Base-by-base conservation (phyloP, 345 rosid species). In the Pistacia atlantica region DNA sequence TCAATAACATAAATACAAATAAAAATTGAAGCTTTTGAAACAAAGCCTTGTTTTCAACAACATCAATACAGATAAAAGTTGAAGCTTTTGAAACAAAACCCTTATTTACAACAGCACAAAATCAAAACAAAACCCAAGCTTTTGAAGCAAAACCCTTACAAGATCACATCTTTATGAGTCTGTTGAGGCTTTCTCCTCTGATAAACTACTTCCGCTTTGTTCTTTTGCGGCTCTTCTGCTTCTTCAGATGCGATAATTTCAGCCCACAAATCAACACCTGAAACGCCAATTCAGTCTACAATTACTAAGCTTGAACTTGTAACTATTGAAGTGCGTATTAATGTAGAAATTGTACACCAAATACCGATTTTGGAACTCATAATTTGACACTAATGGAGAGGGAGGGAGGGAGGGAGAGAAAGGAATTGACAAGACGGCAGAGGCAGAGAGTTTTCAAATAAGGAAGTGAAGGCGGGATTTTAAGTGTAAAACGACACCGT, bases 231-330 rank as follows among this genome's bases (percentile, higher is more conserved):
- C 11, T 52, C 80, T 65, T 76, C 76, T 13, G 18, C 80, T 65
- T 76, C 80, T 31, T 83, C 88, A 1, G 84, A 81, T 28, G 81
- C 68, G 11, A 76, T 65, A 63, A 92, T 79, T 66, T 87, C 87
- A 60, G 90, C 82, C 97, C 93, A 89, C 65, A 84, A 79, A 79
- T 90, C 92, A 78, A 54, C 89, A 70, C 35, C 65, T 10, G 51
- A 52, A 45, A 38, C 67, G 48, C 59, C 83, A 54, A 1, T 42
- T 42, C 46, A 42, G 9, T 7, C 46, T 42, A 42, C 10, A 42
- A 7, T 42, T 0, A 42, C 8, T 42, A 42, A 42, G 46, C 46
- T 42, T 42, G 8, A 42, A 42, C 46, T 42, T 42, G 9, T 42
- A 42, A 42, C 46, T 8, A 5, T 42, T 42, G 46, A 42, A 42